A percentile compares a stretch with the other conserved stretches of the same genome.
Conservation (phyloP, 129 eudicot genomes). For the Flaveria robusta region DNA sequence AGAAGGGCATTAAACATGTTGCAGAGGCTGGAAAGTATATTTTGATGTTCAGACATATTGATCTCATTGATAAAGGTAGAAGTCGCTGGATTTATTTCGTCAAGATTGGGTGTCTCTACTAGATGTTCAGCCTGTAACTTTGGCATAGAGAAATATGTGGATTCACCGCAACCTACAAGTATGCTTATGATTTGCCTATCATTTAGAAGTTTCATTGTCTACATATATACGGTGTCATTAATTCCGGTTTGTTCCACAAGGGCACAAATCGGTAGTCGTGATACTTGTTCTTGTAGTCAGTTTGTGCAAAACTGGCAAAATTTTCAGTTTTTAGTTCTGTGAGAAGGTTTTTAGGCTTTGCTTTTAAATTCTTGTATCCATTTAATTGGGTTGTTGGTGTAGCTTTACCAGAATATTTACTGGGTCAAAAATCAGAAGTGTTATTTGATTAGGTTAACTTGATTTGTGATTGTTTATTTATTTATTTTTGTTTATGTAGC, state of each 20-base stretch:
- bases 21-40: background rate
- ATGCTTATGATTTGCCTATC: background rate
- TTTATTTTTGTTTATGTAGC: background rate
- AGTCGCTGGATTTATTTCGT: no score
- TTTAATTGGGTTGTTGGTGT: background rate
- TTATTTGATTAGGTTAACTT: background rate
- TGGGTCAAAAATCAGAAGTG: background rate
- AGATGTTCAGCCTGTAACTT: no score
- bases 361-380: background rate
- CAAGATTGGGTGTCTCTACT: no score
- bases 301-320: background rate
- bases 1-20: no score
- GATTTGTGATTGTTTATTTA: background rate
- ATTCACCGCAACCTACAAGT: background rate
- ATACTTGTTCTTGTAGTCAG: background rate
- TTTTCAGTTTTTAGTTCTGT: no score
- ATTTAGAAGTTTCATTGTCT: background rate
- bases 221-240: background rate
- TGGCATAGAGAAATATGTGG: background rate
- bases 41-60: background rate
- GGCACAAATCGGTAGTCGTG: background rate
- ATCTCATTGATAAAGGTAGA: no score
- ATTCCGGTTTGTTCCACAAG: background rate
- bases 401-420: background rate
- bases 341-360: no score